Conservation (phyloP, 169 alveolate genomes). For the Perkinsus marinus region DNA sequence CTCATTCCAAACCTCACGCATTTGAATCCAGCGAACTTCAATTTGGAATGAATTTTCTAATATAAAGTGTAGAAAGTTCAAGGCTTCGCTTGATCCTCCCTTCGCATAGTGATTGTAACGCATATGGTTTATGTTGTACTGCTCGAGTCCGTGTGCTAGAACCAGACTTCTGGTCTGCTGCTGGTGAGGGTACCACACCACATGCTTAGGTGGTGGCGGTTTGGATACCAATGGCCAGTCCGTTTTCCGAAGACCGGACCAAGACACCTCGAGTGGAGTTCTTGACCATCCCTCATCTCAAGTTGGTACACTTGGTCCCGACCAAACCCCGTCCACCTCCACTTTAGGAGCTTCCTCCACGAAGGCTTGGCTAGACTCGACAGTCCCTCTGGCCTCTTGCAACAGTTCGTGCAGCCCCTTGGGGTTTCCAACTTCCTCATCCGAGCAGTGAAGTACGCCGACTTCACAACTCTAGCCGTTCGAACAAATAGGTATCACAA, state of each 20-base stretch:
- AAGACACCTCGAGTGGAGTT: neutral
- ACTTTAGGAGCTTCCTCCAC: neutral
- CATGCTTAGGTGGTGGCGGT: neutral
- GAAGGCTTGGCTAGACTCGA: neutral
- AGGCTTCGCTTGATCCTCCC: no score
- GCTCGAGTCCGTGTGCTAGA: no score
- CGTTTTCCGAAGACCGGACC: neutral
- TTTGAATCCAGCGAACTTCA: no score
- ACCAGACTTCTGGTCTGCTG: neutral
- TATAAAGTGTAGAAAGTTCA: no score
- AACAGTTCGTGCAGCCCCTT: neutral
- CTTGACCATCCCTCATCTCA: neutral
- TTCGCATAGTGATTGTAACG: no score
- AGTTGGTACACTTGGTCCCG: neutral
- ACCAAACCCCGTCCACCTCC: neutral
- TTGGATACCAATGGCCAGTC: neutral
- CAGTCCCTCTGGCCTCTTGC: neutral
- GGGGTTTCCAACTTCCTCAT: neutral
- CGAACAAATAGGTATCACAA: neutral
- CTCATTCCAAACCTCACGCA: no score
- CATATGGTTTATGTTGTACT: no score
- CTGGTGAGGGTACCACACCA: neutral
- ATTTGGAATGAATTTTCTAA: no score
- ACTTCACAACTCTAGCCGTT: neutral
- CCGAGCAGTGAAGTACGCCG: neutral